Conservation (phyloP, 768 basidiomycete genomes). For the Tubosaeta brunneosetosa region DNA sequence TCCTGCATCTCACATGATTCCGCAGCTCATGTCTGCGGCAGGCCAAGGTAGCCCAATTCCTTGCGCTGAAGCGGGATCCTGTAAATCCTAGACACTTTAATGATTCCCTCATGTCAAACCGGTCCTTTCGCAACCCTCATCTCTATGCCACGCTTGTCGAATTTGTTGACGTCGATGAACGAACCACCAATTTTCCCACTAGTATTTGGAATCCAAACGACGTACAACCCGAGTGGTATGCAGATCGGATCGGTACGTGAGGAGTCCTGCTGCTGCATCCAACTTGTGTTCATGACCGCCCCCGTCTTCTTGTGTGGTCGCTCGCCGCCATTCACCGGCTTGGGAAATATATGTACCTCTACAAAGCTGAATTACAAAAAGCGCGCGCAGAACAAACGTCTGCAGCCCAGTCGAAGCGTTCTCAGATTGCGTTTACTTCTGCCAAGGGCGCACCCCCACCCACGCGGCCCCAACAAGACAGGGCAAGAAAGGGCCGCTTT, state of each 20-base stretch:
- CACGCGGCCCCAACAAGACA: conserved; percentile 14
- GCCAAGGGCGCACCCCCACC: conserved; percentile 16
- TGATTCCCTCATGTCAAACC: conserved; percentile 88
- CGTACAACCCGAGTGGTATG: conserved; percentile 65
- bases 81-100: conserved; percentile 83
- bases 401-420: conserved; percentile 51
- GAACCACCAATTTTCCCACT: conserved; percentile 73
- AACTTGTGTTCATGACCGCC: conserved; percentile 28
- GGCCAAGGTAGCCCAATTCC: conserved; percentile 81
- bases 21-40: conserved; percentile 27
- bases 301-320: conserved; percentile 7
- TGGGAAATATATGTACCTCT: conserved; percentile 3
- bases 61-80: conserved; percentile 60
- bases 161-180: conserved; percentile 88
- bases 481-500: conserved; percentile 23
- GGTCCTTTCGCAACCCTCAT: conserved; percentile 93
- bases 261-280: background rate
- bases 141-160: conserved; percentile 95
- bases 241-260: conserved; percentile 70
- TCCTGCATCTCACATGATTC: background rate
- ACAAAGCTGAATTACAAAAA: conserved; percentile 61
- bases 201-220: conserved; percentile 71
- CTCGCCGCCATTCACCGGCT: background rate
- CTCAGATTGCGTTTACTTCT: conserved; percentile 58
- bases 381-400: conserved; percentile 57